A percentile compares a stretch with the other conserved stretches of the same genome.
Evolutionary conservation across 1,284 basidiomycete species (phyloP).

Genomic region (Mycocalia duriaeana): DNA sequence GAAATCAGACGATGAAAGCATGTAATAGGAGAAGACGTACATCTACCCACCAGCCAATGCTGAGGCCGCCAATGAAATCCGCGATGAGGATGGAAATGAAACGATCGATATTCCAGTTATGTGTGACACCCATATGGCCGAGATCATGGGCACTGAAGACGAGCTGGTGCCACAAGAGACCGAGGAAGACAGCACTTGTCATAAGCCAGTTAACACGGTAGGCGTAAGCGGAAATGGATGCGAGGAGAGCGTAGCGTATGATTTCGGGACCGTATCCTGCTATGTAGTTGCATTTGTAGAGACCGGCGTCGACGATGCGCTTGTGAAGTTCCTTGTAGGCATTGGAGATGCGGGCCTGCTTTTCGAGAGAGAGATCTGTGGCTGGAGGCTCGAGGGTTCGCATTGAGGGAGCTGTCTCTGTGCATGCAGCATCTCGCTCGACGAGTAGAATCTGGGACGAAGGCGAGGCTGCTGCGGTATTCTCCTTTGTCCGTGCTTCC

Average conservation of each 20-base stretch:
- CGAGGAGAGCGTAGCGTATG: constrained; percentile 70
- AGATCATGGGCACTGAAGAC: constrained; percentile 93
- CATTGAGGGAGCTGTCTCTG: constrained; percentile 40
- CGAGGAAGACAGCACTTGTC: constrained; percentile 75
- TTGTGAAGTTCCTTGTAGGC: constrained; percentile 83
- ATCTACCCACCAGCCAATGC: constrained; percentile 97
- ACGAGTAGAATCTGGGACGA: constrained; percentile 64
- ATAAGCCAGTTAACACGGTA: constrained; percentile 66
- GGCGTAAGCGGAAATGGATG: constrained; percentile 52
- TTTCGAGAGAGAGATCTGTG: constrained; percentile 48
- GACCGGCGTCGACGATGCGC: constrained; percentile 72
- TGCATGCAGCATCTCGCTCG: constrained; percentile 26
- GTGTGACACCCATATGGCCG: constrained; percentile 91
- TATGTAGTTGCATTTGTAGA: constrained; percentile 81
- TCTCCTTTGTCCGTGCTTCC: constrained; percentile 45
- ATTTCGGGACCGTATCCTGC: constrained; percentile 90
- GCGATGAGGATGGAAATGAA: constrained; percentile 79
- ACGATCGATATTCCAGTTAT: constrained; percentile 81
- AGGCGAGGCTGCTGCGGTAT: constrained; percentile 30
- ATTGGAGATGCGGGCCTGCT: constrained; percentile 68
- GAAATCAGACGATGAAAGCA: constrained; percentile 6
- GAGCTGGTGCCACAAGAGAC: constrained; percentile 92
- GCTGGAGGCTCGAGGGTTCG: constrained; percentile 48
- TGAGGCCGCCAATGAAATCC: constrained; percentile 87
- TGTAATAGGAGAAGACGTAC: constrained; percentile 46